Base-by-base conservation (phyloP, 768 basidiomycete genomes). In the Lyophyllum atratum region DNA sequence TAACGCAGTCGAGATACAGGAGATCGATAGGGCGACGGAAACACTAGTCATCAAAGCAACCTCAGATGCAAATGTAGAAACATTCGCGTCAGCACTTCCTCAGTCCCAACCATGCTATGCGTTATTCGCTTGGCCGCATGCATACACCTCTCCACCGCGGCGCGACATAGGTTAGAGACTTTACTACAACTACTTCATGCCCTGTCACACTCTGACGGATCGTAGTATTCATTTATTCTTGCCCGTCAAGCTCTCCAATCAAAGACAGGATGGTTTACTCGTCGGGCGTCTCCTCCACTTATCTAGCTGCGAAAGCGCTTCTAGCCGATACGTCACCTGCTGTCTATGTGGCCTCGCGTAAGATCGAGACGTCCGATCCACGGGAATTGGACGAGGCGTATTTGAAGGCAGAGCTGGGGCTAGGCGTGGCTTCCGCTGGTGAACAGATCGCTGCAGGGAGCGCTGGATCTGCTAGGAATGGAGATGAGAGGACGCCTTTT, bases 181-280 rank as follows among this genome's bases (percentile, higher is more conserved):
- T 24, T 19, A 66, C 2, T 4, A 12, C 25, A 12, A 10, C 5
- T 42, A 17, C 11, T n/a, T 12, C 25, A 15, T 42, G 56, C 26
- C 7, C 26, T 29, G 34, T 28, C 21, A 28, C 25, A 42, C 49
- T 9, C 47, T 19, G 21, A 39, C 21, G 25, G 25, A 19, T 31
- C 56, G 9, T 59, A 93, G 90, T 91, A 49, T 95, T 94, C 72
- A 90, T 97, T 55, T 98, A 98, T 72, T 90, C 90, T 19, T 98
- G 95, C 69, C 95, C 95, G 0, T 81, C 86, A 3, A 66, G 72
- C 14, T 92, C 90, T 6, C 90, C 91, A 1, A 80, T 97, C 73
- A 93, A 92, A 66, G 78, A 87, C 59, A 83, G 94, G 43, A 95
- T 98, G 92, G 68, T 97, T 33, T 96, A 95, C 72, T 92, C 93